Evolutionary conservation across 2,329 filamentous ascomycete genomes (phyloP).

Genomic region (Trichophyton simii): DNA sequence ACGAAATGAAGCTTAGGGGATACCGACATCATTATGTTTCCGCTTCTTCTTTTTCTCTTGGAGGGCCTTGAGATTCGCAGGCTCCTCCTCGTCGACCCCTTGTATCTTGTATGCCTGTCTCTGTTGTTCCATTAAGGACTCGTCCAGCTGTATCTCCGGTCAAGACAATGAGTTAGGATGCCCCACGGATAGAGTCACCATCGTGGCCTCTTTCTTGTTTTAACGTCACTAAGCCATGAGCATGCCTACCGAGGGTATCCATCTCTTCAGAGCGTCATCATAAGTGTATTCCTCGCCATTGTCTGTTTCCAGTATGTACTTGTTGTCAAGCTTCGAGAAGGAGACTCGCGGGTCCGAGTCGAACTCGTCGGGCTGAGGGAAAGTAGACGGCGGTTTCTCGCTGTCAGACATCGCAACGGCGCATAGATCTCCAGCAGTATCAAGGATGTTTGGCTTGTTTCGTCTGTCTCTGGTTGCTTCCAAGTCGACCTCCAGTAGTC

Average conservation of each 20-base stretch:
- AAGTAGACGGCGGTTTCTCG: slow-evolving; percentile 15
- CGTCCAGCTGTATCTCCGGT: slow-evolving; percentile 41
- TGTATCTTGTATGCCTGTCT: slow-evolving; percentile 48
- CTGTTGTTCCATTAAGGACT: slow-evolving; percentile 48
- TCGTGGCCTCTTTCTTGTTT: slow-evolving; percentile 14
- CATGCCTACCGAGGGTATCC: slow-evolving; percentile 52
- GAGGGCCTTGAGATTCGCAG: slow-evolving; percentile 26
- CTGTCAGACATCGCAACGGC: background rate
- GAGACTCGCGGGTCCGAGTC: slow-evolving; percentile 70
- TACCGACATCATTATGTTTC: slow-evolving; percentile 42
- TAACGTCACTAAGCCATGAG: slow-evolving; percentile 11
- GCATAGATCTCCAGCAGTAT: background rate
- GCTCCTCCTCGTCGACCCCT: slow-evolving; percentile 47
- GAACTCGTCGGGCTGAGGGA: slow-evolving; percentile 52
- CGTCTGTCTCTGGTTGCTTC: background rate
- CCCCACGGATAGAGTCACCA: slow-evolving; percentile 1
- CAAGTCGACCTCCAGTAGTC: background rate
- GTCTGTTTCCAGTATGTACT: slow-evolving; percentile 72
- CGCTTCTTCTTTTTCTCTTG: slow-evolving; percentile 39
- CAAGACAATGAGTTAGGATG: slow-evolving; percentile 7
- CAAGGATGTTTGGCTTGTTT: background rate
- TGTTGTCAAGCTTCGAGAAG: slow-evolving; percentile 69
- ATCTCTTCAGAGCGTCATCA: slow-evolving; percentile 56
- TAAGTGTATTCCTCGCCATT: slow-evolving; percentile 79
- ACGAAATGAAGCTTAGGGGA: background rate